Conservation (phyloP, 768 basidiomycete species). For the Tulasnella sp. region DNA sequence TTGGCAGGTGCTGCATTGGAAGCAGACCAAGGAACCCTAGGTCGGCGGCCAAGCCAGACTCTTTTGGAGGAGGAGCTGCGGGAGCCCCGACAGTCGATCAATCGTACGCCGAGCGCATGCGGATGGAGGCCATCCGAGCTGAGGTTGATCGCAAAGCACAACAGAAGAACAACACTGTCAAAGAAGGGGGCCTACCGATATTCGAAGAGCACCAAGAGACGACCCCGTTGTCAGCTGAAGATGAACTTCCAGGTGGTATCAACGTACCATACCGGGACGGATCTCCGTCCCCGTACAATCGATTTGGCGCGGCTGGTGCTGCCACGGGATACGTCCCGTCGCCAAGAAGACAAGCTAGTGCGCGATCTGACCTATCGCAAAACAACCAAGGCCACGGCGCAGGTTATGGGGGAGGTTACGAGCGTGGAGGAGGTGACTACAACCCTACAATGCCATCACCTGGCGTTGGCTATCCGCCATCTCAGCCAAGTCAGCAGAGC, state of each 20-base stretch:
- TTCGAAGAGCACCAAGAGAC: slow-evolving; percentile 59
- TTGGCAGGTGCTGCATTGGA: slow-evolving; percentile 77
- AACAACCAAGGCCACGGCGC: not conserved
- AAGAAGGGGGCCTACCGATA: slow-evolving; percentile 60
- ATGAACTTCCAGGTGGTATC: slow-evolving; percentile 32
- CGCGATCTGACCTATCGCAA: not conserved
- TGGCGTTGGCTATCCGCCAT: not conserved
- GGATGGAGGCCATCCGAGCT: slow-evolving; percentile 76
- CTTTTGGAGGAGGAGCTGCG: slow-evolving; percentile 16
- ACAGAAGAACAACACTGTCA: slow-evolving; percentile 33
- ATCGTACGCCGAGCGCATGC: slow-evolving; percentile 53
- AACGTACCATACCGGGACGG: slow-evolving; percentile 24
- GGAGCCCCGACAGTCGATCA: slow-evolving; percentile 18
- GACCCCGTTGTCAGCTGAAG: slow-evolving; percentile 41
- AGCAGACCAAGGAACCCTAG: slow-evolving; percentile 34
- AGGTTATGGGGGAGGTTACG: not conserved
- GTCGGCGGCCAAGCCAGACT: slow-evolving; percentile 22
- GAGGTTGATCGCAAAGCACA: slow-evolving; percentile 74
- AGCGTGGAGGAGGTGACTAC: not conserved
- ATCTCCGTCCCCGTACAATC: slow-evolving; percentile 21
- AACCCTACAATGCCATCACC: not conserved
- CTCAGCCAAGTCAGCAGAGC: slow-evolving; percentile 30
- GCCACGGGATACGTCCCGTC: slow-evolving; percentile 32
- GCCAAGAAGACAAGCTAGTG: slow-evolving; percentile 22
- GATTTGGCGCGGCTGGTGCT: slow-evolving; percentile 20